Evolutionary conservation across 305 asterid species (phyloP).

Genomic region (Fraxinus greggii): DNA sequence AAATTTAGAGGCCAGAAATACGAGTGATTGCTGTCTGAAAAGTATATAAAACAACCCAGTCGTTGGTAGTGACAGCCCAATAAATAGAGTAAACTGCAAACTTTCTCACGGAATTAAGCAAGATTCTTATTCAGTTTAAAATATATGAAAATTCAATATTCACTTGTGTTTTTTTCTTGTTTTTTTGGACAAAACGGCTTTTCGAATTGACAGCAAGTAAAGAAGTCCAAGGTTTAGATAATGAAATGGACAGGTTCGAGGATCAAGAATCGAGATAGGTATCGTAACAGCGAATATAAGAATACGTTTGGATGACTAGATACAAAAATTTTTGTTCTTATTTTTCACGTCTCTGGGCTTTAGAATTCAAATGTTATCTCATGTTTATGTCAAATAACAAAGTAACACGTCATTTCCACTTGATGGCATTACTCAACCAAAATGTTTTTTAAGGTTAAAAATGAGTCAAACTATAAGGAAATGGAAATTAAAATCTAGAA

Average conservation of each 20-base stretch:
- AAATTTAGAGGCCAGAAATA: neutral
- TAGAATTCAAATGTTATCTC: too few species aligned
- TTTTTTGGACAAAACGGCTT: neutral
- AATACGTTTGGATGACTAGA: neutral
- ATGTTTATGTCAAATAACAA: too few species aligned
- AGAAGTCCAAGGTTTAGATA: neutral
- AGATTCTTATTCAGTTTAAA: neutral
- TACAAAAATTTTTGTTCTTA: neutral
- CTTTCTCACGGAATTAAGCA: neutral
- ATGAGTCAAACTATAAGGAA: too few species aligned
- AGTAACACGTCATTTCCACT: too few species aligned
- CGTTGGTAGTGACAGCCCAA: slow-evolving; percentile 26
- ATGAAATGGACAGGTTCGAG: neutral
- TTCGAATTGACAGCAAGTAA: neutral
- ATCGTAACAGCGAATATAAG: neutral
- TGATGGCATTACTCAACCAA: too few species aligned
- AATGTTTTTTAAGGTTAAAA: too few species aligned
- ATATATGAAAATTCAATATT: neutral
- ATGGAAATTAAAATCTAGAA: neutral
- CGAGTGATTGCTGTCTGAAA: neutral
- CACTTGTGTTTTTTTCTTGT: too few species aligned
- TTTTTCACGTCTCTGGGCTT: neutral
- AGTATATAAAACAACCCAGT: neutral
- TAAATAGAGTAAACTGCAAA: slow-evolving; percentile 11
- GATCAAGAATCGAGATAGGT: too few species aligned